These are phyloP conservation scores for Alternaria gaisen DNA, from an alignment of 2,329 filamentous ascomycete species.

Conservation along the genomic window DNA sequence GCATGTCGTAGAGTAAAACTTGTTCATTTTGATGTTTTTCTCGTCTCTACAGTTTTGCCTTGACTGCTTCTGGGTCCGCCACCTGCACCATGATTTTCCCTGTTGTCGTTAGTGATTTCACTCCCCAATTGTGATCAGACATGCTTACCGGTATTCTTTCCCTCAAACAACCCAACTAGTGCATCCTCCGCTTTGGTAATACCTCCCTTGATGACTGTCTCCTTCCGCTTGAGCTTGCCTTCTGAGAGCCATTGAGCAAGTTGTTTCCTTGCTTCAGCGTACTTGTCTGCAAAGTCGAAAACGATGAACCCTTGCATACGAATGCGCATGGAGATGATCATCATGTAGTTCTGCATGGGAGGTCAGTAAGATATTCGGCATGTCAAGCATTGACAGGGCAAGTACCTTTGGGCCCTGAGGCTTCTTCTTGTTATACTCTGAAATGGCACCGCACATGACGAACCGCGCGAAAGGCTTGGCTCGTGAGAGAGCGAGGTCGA, in stretches of 20 bases:
- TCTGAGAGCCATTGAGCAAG: slow-evolving; percentile 73
- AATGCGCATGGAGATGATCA: slow-evolving; percentile 56
- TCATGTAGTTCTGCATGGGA: slow-evolving; percentile 52
- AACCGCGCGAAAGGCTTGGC: slow-evolving; percentile 55
- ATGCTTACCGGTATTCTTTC: slow-evolving; percentile 73
- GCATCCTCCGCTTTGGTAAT: slow-evolving; percentile 69
- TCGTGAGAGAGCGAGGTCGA: slow-evolving; percentile 56
- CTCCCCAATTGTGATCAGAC: too few species aligned
- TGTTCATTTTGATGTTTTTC: background rate
- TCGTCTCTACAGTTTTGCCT: slow-evolving; percentile 44
- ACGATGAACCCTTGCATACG: slow-evolving; percentile 70
- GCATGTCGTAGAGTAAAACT: background rate
- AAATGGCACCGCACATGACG: slow-evolving; percentile 57
- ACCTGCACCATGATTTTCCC: slow-evolving; percentile 62
- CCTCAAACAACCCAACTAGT: slow-evolving; percentile 71
- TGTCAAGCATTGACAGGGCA: background rate
- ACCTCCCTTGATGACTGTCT: slow-evolving; percentile 76
- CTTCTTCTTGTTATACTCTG: slow-evolving; percentile 54
- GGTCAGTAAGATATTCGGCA: slow-evolving; percentile 13
- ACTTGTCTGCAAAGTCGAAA: slow-evolving; percentile 71
- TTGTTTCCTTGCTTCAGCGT: slow-evolving; percentile 65
- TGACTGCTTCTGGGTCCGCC: slow-evolving; percentile 52
- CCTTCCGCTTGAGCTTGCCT: slow-evolving; percentile 74
- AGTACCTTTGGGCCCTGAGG: slow-evolving; percentile 61
- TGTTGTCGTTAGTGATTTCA: slow-evolving; percentile 46